phyloP scores from a whole-genome alignment of 2,329 filamentous ascomycete species.

The Penicillium polonicum region DNA sequence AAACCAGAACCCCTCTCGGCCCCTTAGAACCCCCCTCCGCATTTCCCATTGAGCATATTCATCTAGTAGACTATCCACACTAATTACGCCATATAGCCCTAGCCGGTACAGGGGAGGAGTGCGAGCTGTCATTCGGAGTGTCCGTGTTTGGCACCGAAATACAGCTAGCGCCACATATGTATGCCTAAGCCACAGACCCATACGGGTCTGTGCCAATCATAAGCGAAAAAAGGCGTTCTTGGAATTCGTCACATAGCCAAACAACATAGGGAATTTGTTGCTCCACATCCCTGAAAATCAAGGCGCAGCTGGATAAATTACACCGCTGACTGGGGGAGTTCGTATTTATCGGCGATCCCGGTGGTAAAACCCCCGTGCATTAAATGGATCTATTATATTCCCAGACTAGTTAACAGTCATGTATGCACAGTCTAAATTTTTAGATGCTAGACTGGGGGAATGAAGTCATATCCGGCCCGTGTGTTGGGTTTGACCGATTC shows the following conservation, averaged over 20 bases:
- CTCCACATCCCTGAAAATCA: neutral
- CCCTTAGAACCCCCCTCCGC: neutral
- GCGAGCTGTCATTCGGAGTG: conserved; percentile 9
- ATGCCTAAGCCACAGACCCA: conserved; percentile 2
- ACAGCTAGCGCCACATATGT: conserved; percentile 9
- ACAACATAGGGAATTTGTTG: neutral
- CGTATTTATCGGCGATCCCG: conserved; percentile 24
- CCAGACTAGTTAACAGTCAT: neutral
- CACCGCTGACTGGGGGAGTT: conserved; percentile 16
- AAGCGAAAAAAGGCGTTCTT: neutral
- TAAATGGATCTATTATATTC: neutral
- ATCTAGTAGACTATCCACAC: neutral
- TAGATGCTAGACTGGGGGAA: conserved; percentile 2
- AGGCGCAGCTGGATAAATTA: conserved; percentile 17
- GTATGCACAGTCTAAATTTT: conserved; percentile 7
- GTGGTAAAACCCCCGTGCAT: conserved; percentile 6
- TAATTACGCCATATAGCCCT: conserved; percentile 9
- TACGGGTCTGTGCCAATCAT: neutral
- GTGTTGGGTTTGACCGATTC: conserved; percentile 4
- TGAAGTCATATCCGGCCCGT: conserved; percentile 4
- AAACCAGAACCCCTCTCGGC: neutral
- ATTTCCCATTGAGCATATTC: neutral
- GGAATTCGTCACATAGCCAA: neutral
- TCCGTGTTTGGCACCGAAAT: neutral
- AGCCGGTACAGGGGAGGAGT: conserved; percentile 2